Percentiles rank a stretch among this genome's conserved stretches.
Conservation (phyloP, 1,284 basidiomycete genomes). For the Polyporus tsugae region DNA sequence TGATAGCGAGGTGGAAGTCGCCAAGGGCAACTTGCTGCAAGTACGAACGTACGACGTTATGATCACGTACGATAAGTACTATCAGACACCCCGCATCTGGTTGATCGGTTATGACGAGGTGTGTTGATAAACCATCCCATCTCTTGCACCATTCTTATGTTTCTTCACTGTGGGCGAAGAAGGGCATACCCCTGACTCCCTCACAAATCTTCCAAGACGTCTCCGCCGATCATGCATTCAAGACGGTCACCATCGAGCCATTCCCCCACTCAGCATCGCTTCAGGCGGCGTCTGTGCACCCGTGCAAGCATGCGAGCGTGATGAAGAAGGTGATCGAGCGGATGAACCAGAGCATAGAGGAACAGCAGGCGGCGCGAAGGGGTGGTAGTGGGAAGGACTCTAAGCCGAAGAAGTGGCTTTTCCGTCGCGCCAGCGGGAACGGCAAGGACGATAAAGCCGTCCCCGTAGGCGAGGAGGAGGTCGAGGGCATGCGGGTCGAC, state of each 20-base stretch:
- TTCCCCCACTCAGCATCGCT: slow-evolving; percentile 92
- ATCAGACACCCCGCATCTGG: slow-evolving; percentile 97
- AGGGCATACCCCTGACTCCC: slow-evolving; percentile 86
- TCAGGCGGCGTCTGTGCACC: slow-evolving; percentile 93
- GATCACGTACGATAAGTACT: slow-evolving; percentile 99
- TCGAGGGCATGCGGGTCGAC: slow-evolving; percentile 92
- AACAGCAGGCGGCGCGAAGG: slow-evolving; percentile 73
- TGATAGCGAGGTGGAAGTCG: slow-evolving; percentile 63
- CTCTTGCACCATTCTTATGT: background rate
- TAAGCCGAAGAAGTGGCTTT: slow-evolving; percentile 86
- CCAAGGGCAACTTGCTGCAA: slow-evolving; percentile 87
- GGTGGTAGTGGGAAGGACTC: slow-evolving; percentile 53
- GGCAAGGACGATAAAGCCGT: slow-evolving; percentile 62
- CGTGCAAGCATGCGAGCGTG: slow-evolving; percentile 98
- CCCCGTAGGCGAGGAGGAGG: slow-evolving; percentile 66
- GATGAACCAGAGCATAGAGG: slow-evolving; percentile 91
- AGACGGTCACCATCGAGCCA: slow-evolving; percentile 98
- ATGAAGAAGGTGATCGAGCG: slow-evolving; percentile 99
- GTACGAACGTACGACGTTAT: slow-evolving; percentile 99
- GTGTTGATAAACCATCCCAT: slow-evolving; percentile 31
- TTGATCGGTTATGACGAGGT: slow-evolving; percentile 95
- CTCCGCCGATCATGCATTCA: slow-evolving; percentile 96
- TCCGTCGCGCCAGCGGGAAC: slow-evolving; percentile 73
- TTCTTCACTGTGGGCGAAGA: slow-evolving; percentile 52
- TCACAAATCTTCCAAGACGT: slow-evolving; percentile 97